Conservation (phyloP, 208 protist genomes). For the Kentomonas sorsogonicus region DNA sequence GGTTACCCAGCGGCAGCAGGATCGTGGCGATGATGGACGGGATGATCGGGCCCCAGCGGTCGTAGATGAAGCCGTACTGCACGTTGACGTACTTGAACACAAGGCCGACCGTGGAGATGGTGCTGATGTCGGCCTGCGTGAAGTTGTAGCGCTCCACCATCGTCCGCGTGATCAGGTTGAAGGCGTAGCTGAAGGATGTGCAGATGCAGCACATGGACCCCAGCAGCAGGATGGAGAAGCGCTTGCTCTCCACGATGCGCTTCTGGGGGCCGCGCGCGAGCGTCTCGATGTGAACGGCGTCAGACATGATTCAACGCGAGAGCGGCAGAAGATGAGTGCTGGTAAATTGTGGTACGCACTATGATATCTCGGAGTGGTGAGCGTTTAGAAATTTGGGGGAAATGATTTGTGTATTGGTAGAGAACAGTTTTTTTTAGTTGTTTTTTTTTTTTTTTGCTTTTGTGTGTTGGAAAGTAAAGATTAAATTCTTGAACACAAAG, state of each 20-base stretch:
- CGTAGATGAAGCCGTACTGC: slow-evolving; percentile 41
- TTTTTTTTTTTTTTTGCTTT: slow-evolving; percentile 1
- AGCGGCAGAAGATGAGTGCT: not conserved
- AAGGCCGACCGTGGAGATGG: slow-evolving; percentile 38
- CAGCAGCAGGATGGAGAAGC: slow-evolving; percentile 10
- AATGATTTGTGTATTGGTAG: not conserved
- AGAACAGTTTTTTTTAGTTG: not conserved
- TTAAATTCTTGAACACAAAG: not conserved
- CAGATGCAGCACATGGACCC: slow-evolving; percentile 12
- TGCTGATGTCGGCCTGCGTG: slow-evolving; percentile 43
- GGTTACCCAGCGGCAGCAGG: slow-evolving; percentile 21
- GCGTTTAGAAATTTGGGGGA: not conserved
- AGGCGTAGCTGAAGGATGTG: slow-evolving; percentile 18
- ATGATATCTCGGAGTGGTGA: not conserved
- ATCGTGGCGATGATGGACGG: slow-evolving; percentile 23
- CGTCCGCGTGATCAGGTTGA: slow-evolving; percentile 9
- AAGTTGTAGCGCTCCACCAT: slow-evolving; percentile 15
- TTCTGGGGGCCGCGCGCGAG: slow-evolving; percentile 9
- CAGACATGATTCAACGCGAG: not conserved
- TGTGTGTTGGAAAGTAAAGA: not conserved
- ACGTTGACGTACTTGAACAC: slow-evolving; percentile 26
- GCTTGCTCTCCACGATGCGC: slow-evolving; percentile 12
- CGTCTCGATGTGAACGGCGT: slow-evolving; percentile 13
- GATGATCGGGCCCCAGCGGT: slow-evolving; percentile 41
- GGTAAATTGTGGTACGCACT: not conserved